Evolutionary conservation across 768 basidiomycete genomes (phyloP).

Genomic region (Lenzites betulinus): DNA sequence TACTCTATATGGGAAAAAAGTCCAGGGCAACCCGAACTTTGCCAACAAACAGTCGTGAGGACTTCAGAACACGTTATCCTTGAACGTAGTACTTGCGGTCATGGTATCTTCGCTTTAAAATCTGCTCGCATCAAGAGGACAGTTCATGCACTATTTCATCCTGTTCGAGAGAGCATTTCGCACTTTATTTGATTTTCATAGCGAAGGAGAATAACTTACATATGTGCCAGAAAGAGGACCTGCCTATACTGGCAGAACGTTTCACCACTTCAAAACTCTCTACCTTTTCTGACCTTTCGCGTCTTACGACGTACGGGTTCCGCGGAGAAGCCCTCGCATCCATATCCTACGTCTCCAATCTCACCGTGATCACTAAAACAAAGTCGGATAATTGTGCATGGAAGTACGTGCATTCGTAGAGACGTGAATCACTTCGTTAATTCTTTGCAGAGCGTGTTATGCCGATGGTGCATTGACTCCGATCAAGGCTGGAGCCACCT

Average conservation of each 20-base stretch:
- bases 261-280: slow-evolving; percentile 95
- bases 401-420: slow-evolving; percentile 63
- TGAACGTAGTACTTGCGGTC: too few species aligned
- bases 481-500: slow-evolving; percentile 65
- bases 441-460: slow-evolving; percentile 68
- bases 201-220: neutral
- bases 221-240: slow-evolving; percentile 75
- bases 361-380: slow-evolving; percentile 91
- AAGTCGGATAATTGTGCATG: slow-evolving; percentile 82
- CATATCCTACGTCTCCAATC: slow-evolving; percentile 89
- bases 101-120: too few species aligned
- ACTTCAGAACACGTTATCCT: too few species aligned
- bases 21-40: too few species aligned
- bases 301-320: slow-evolving; percentile 92
- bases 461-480: slow-evolving; percentile 73
- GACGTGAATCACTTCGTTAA: neutral
- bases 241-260: slow-evolving; percentile 89
- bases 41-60: too few species aligned
- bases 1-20: too few species aligned
- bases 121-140: too few species aligned
- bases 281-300: slow-evolving; percentile 81
- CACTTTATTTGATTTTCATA: too few species aligned
- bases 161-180: too few species aligned
- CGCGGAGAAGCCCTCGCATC: slow-evolving; percentile 96
- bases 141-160: too few species aligned